Percentiles rank a stretch among this genome's conserved stretches.
Evolutionary conservation across 2,329 filamentous ascomycete genomes (phyloP).

Genomic region (Hypoxylon sp.): DNA sequence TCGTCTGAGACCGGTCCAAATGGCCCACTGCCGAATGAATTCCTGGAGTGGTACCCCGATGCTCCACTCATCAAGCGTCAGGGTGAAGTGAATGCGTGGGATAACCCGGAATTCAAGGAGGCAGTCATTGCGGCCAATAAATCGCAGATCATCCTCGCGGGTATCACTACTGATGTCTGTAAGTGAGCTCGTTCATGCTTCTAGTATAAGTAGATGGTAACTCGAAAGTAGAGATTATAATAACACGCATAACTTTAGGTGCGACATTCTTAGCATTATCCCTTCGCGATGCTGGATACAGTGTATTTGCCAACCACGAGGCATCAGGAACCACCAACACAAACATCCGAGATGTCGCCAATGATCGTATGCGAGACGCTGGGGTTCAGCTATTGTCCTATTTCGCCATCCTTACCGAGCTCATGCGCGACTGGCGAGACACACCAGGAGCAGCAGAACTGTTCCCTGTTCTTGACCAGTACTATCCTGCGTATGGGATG

Average conservation of each 20-base stretch:
- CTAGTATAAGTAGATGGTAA: too few species aligned
- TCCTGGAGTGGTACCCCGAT: conserved; percentile 71
- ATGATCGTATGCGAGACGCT: conserved; percentile 71
- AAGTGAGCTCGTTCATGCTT: conserved; percentile 36
- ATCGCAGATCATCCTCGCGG: conserved; percentile 75
- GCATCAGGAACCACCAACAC: conserved; percentile 71
- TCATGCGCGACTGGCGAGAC: conserved; percentile 76
- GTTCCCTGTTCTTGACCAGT: conserved; percentile 70
- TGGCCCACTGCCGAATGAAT: conserved; percentile 74
- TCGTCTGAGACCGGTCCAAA: conserved; percentile 74
- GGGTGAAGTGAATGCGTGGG: conserved; percentile 81
- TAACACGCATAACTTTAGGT: conserved; percentile 45
- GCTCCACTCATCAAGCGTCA: conserved; percentile 72
- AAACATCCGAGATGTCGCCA: conserved; percentile 69
- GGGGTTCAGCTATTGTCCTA: conserved; percentile 71
- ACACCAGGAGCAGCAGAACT: conserved; percentile 62
- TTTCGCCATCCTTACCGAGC: conserved; percentile 71
- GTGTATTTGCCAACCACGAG: conserved; percentile 77
- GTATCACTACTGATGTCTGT: conserved; percentile 80
- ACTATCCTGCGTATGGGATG: conserved; percentile 70
- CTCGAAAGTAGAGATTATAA: too few species aligned
- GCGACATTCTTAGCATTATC: conserved; percentile 78
- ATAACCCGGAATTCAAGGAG: conserved; percentile 72
- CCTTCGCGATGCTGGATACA: conserved; percentile 74
- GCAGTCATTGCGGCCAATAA: conserved; percentile 72